Base-by-base conservation (phyloP, 2,329 filamentous ascomycete genomes). In the Talaromyces sp. region DNA sequence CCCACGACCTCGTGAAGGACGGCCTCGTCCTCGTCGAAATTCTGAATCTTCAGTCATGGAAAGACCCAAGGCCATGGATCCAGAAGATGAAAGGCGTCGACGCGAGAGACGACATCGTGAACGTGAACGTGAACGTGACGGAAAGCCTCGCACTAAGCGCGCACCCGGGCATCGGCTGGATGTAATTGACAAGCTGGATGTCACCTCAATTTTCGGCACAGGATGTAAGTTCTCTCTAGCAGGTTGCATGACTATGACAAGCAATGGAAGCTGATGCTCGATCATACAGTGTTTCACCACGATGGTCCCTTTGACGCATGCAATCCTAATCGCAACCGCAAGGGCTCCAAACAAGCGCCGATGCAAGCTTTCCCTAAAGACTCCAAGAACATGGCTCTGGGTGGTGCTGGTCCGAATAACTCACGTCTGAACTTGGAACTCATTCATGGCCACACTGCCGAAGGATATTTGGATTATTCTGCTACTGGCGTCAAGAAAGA, bases 301-400 rank as follows among this genome's bases (percentile, higher is more conserved):
- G 95, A 98, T 71, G 95, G 95, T 0, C 95, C 95, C 4, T 99
- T 97, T 71, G 95, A 99, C 76, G 95, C 95, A 21, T 91, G 95
- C 75, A 96, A 96, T 75, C 92, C 95, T 4, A 90, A 96, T 75
- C 91, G 95, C 67, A 99, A 98, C 76, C 88, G 91, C 63, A 90
- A 90, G 72, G 91, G 88, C 69, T 88, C 89, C 71, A 86, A 88
- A 64, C 87, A 90, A 61, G 92, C 95, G 6, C 95, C 95, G 0
- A 97, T 99, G 92, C 88, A 96, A 74, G 95, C 95, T 1, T 99
- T 98, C 77, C 92, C 95, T 23, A 91, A 91, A 71, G 92, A 90
- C 70, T 97, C 92, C 1, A 84, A 90, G 65, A 99, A 99, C 81
- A 98, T 96, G 81, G 88, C 88, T 1, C 79, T 99, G 12, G 93